phyloP scores from a whole-genome alignment of 495 filamentous ascomycete genomes.

The Hypomontagnella monticulosa region DNA sequence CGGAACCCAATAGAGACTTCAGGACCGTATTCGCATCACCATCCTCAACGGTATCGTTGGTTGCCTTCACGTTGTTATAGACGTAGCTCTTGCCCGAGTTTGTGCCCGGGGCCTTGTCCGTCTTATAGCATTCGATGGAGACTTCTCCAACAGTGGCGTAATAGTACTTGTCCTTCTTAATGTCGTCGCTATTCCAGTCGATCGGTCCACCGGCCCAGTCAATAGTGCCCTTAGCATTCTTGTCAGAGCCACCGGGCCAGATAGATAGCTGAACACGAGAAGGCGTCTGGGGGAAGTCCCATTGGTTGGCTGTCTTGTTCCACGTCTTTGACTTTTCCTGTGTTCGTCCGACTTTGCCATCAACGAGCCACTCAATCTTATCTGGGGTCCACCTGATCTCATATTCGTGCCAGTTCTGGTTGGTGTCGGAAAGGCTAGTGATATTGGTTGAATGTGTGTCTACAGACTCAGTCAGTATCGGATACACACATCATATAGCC shows the following conservation, averaged over 20 bases:
- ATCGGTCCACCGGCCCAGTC: conserved; percentile 91
- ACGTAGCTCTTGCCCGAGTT: conserved; percentile 76
- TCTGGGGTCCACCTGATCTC: conserved; percentile 94
- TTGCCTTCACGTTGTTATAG: conserved; percentile 70
- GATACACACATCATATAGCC: background rate
- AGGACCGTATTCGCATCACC: conserved; percentile 81
- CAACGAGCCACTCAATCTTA: conserved; percentile 82
- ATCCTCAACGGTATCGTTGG: conserved; percentile 79
- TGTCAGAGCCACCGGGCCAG: conserved; percentile 87
- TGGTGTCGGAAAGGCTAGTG: conserved; percentile 73
- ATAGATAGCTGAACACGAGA: conserved; percentile 93
- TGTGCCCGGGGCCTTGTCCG: conserved; percentile 66
- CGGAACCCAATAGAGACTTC: conserved; percentile 79
- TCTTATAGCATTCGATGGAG: conserved; percentile 83
- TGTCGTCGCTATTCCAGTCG: conserved; percentile 84
- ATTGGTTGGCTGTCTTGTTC: conserved; percentile 83
- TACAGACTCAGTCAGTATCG: conserved; percentile 51
- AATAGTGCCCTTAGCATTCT: conserved; percentile 85
- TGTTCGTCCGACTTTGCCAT: conserved; percentile 78
- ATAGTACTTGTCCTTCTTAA: conserved; percentile 87
- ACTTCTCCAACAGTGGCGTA: conserved; percentile 83
- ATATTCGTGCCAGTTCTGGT: conserved; percentile 84
- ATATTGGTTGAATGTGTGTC: conserved; percentile 79
- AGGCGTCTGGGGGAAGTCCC: conserved; percentile 91
- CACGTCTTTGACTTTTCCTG: conserved; percentile 80